A percentile compares a stretch with the other conserved stretches of the same genome.
phyloP scores from a whole-genome alignment of 768 basidiomycete genomes.

The Cystobasidium onofrii region DNA sequence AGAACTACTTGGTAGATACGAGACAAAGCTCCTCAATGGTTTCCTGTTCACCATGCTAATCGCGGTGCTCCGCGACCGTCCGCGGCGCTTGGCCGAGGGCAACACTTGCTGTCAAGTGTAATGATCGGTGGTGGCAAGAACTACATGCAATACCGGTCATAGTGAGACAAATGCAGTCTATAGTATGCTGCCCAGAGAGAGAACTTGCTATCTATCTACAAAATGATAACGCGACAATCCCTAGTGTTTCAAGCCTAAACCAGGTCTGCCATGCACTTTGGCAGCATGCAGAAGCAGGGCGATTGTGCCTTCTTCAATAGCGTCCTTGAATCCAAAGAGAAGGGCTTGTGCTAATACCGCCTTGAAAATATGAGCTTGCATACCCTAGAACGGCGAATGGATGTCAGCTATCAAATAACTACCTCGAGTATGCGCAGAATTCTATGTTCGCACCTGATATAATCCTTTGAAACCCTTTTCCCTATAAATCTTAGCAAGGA shows the following conservation, averaged over 20 bases:
- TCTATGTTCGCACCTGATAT: conserved; percentile 88
- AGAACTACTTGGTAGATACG: no score
- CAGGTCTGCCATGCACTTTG: conserved; percentile 15
- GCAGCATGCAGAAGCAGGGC: conserved; percentile 47
- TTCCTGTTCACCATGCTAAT: no score
- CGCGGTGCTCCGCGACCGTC: not conserved
- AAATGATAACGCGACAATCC: not conserved
- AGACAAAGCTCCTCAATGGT: no score
- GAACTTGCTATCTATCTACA: not conserved
- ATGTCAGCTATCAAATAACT: not conserved
- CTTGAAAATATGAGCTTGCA: conserved; percentile 92
- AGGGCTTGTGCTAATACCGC: conserved; percentile 92
- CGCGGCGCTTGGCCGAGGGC: no score
- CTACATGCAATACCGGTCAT: no score
- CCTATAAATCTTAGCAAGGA: conserved; percentile 63
- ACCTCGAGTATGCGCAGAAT: no score
- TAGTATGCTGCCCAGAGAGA: not conserved
- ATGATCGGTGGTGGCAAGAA: no score
- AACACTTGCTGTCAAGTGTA: no score
- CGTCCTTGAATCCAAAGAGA: conserved; percentile 93
- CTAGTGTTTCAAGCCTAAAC: conserved; percentile 18
- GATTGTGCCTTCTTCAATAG: conserved; percentile 83
- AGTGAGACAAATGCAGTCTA: no score
- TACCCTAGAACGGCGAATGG: conserved; percentile 55
- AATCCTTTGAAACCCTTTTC: conserved; percentile 79